Evolutionary conservation across 2,329 filamentous ascomycete species (phyloP), one percentile per base, ranked within the genome.

Genomic region (Davidsoniella eucalypti): DNA sequence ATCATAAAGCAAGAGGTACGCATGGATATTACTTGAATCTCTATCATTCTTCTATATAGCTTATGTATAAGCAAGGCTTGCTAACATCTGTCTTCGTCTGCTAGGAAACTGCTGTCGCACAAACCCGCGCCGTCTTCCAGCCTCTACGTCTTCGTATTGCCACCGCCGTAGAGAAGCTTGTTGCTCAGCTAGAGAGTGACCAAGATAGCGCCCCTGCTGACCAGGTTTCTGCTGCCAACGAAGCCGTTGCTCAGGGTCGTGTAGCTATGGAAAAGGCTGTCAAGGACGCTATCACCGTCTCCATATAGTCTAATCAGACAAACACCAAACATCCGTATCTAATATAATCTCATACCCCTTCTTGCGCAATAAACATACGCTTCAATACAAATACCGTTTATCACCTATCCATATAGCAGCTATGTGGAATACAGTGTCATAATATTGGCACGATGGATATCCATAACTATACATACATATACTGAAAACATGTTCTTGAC

Each of bases 1-100:
- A 73, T 80, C 56, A 60, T 96, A 58, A 92, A 80, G 67, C 90
- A 98, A 64, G 84, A 94, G 76, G 92, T 94, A 64, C 39, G 73
- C 59, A 39, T 44, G 21, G 21, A 23, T 23, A 23, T 23, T 23
- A 23, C 21, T 14, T 21, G 29, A 18, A 45, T 14, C 40, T 21
- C 12, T 26, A 6, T 37, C 6, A 23, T 23, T 23, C 21, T 39
- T 54, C 25, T 8, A 47, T 33, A 42, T 46, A 38, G 23, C 12
- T 37, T 16, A 9, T 23, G 37, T 16, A 12, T 14, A 16, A 17
- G 5, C 29, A 44, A 44, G 25, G 21, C 51, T 5, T 57, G 46
- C 54, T 48, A 45, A 21, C 4, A 33, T 8, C 21, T 43, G 21
- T 38, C 10, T 38, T 33, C 29, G 29, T 33, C 12, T 33, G 29